Evolutionary conservation across 2,329 filamentous ascomycete species (phyloP).

Genomic region (Penicillium sp.): DNA sequence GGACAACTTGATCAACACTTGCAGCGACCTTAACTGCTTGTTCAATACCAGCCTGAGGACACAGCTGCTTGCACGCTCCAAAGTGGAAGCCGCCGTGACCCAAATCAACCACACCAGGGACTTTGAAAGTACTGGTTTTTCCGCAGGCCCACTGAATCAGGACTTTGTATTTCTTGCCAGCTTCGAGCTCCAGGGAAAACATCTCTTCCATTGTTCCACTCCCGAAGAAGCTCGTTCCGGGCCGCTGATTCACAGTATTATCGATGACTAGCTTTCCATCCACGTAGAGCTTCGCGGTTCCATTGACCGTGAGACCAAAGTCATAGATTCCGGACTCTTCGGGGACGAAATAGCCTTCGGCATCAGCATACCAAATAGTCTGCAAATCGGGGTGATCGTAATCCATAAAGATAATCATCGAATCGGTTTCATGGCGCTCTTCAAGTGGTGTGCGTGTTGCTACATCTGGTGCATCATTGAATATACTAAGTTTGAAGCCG

Average conservation of each 20-base stretch:
- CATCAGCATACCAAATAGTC: constrained; percentile 32
- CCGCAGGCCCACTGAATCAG: constrained; percentile 59
- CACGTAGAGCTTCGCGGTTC: constrained; percentile 62
- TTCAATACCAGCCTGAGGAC: not conserved
- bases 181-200: constrained; percentile 54
- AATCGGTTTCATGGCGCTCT: constrained; percentile 40
- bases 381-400: constrained; percentile 54
- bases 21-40: not conserved
- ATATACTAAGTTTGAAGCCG: constrained; percentile 62
- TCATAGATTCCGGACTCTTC: constrained; percentile 60
- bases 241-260: constrained; percentile 60
- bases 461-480: constrained; percentile 55
- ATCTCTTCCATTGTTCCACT: constrained; percentile 62
- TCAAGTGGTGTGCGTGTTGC: constrained; percentile 51
- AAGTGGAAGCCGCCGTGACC: constrained; percentile 60
- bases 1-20: constrained; percentile 69
- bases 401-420: constrained; percentile 48
- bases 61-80: constrained; percentile 53
- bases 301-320: constrained; percentile 61
- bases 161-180: constrained; percentile 57
- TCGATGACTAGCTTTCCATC: constrained; percentile 62
- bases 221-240: constrained; percentile 64
- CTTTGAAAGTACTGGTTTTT: constrained; percentile 55
- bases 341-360: constrained; percentile 52
- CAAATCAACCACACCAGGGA: constrained; percentile 47